Conservation (phyloP, 2,329 filamentous ascomycete species). For the Anisogramma anomala region DNA sequence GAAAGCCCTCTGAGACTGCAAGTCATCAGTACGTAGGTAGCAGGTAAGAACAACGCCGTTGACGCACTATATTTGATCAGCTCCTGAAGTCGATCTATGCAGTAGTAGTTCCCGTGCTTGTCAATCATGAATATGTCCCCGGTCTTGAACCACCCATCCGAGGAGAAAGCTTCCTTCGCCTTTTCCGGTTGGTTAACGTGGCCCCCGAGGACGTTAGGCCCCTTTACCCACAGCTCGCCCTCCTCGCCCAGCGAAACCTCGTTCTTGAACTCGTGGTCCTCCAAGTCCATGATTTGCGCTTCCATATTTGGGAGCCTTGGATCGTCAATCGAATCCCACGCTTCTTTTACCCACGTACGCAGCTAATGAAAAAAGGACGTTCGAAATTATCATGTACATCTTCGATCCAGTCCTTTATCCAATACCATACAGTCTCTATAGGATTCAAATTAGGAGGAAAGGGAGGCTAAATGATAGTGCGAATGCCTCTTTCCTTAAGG, state of each 20-base stretch:
- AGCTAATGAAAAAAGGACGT: too few relatives aligned
- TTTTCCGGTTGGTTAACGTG: constrained; percentile 65
- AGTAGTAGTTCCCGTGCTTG: constrained; percentile 68
- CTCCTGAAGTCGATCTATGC: constrained; percentile 75
- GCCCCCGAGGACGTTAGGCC: constrained; percentile 69
- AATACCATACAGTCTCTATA: too few relatives aligned
- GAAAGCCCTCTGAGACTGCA: constrained; percentile 51
- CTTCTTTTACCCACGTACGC: too few relatives aligned
- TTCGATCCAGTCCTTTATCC: too few relatives aligned
- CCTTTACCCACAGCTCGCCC: constrained; percentile 68
- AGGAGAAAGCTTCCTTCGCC: constrained; percentile 58
- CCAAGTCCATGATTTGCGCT: constrained; percentile 64
- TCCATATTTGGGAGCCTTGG: constrained; percentile 75
- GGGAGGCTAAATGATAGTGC: too few relatives aligned
- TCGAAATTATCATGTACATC: too few relatives aligned
- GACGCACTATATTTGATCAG: constrained; percentile 47
- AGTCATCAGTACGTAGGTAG: not conserved
- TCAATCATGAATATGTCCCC: constrained; percentile 79
- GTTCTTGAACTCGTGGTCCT: constrained; percentile 41
- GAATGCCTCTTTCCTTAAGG: too few relatives aligned
- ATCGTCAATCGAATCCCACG: too few relatives aligned
- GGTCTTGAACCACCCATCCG: constrained; percentile 80
- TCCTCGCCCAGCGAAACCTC: constrained; percentile 46
- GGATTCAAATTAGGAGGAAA: too few relatives aligned
- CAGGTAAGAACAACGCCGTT: not conserved